Conservation (phyloP, 2,329 filamentous ascomycete genomes). For the Allantophomopsis lycopodina region DNA sequence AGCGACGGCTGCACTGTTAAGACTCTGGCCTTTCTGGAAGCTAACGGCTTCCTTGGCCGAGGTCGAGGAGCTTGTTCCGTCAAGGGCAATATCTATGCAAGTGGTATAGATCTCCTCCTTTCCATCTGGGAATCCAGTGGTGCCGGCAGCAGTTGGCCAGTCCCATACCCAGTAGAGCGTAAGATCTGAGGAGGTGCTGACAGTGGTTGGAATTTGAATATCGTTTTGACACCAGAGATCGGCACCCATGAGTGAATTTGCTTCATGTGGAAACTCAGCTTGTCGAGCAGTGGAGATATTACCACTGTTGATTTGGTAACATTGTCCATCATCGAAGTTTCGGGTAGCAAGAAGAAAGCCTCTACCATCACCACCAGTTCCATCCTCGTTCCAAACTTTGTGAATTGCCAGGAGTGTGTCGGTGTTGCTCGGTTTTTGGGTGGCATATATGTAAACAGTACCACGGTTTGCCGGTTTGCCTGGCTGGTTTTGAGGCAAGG, state of each 20-base stretch:
- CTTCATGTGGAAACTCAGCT: constrained; percentile 32
- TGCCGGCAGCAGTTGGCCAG: constrained; percentile 52
- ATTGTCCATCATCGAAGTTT: constrained; percentile 82
- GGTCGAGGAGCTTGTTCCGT: constrained; percentile 8
- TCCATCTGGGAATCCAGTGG: constrained; percentile 24
- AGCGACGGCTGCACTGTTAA: constrained; percentile 27
- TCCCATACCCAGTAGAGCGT: constrained; percentile 97
- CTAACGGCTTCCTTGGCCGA: constrained; percentile 8
- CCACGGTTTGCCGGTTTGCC: constrained; percentile 53
- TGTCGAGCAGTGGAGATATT: constrained; percentile 45
- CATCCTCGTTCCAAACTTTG: constrained; percentile 63
- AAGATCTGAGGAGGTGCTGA: constrained; percentile 48
- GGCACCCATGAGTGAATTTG: constrained; percentile 35
- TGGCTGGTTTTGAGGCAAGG: constrained; percentile 36
- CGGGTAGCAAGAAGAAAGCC: constrained; percentile 65
- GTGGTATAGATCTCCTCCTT: constrained; percentile 45
- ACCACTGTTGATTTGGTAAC: constrained; percentile 60
- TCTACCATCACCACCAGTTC: constrained; percentile 66
- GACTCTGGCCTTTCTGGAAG: constrained; percentile 24
- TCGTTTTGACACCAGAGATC: constrained; percentile 73
- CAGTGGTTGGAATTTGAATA: constrained; percentile 56
- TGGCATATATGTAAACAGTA: constrained; percentile 65
- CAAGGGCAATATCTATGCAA: constrained; percentile 34
- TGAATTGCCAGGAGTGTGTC: constrained; percentile 52
- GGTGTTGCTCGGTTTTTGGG: constrained; percentile 36